These are phyloP conservation scores for Styphnolobium japonicum DNA, from an alignment of 306 rosid genomes.

Conservation along the genomic window DNA sequence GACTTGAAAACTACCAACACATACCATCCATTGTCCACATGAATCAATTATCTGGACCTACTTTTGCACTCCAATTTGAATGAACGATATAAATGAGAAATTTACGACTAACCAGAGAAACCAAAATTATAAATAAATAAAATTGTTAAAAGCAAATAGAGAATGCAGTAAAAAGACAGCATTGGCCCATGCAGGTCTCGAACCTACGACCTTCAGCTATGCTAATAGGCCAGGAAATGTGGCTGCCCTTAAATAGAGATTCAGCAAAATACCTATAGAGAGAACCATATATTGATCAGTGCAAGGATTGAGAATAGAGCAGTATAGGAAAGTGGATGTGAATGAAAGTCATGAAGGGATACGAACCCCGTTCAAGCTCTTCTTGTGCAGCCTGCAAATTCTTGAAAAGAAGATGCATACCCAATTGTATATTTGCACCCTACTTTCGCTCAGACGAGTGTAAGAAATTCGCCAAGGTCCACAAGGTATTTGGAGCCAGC, in stretches of 20 bases:
- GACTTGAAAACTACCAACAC: constrained; percentile 45
- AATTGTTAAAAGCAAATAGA: background rate
- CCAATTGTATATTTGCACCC: constrained; percentile 85
- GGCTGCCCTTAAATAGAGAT: constrained; percentile 17
- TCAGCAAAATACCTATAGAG: background rate
- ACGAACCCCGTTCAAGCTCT: constrained; percentile 77
- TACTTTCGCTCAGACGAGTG: constrained; percentile 81
- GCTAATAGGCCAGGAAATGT: constrained; percentile 16
- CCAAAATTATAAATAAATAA: background rate
- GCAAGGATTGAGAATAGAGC: background rate
- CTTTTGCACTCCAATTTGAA: constrained; percentile 20
- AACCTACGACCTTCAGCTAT: constrained; percentile 30
- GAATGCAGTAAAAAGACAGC: constrained; percentile 9
- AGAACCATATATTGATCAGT: background rate
- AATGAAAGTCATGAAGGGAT: constrained; percentile 55
- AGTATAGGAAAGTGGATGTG: background rate
- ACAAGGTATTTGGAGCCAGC: constrained; percentile 97
- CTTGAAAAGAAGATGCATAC: constrained; percentile 73
- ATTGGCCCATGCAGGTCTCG: constrained; percentile 39
- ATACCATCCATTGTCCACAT: constrained; percentile 35
- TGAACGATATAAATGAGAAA: background rate
- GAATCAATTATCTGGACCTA: constrained; percentile 48
- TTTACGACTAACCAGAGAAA: background rate
- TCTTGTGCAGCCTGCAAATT: constrained; percentile 97
- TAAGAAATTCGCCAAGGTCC: constrained; percentile 78